Percentiles rank a stretch among this genome's conserved stretches.
These are phyloP conservation scores for Alternaria conjuncta DNA, from an alignment of 2,329 filamentous ascomycete species.

Conservation along the genomic window DNA sequence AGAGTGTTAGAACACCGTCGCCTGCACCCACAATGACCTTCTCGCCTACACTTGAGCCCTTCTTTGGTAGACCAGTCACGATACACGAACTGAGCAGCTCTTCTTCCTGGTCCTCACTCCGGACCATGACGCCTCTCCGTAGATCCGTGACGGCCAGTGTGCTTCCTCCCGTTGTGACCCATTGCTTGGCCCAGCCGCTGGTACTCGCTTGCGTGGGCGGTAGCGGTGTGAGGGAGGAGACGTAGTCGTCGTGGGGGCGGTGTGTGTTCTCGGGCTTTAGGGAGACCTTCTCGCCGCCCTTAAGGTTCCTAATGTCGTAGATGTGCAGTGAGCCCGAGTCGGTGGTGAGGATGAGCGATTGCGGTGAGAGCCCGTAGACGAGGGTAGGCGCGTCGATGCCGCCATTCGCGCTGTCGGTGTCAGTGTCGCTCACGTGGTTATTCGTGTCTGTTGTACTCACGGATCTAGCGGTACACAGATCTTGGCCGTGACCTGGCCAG, in stretches of 20 bases:
- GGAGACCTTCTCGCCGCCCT: conserved; percentile 48
- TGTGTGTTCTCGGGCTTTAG: conserved; percentile 76
- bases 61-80: conserved; percentile 76
- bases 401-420: conserved; percentile 47
- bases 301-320: conserved; percentile 74
- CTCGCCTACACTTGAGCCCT: conserved; percentile 72
- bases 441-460: conserved; percentile 21
- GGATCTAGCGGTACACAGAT: conserved; percentile 70
- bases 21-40: conserved; percentile 79
- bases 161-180: conserved; percentile 89
- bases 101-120: conserved; percentile 94
- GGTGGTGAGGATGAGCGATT: conserved; percentile 86
- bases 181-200: conserved; percentile 90
- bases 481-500: conserved; percentile 77
- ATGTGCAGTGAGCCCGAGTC: conserved; percentile 90
- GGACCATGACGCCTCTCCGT: conserved; percentile 81
- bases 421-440: neutral
- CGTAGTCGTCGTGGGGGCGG: conserved; percentile 88
- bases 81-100: conserved; percentile 84
- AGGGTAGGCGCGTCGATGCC: conserved; percentile 76
- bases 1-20: conserved; percentile 84
- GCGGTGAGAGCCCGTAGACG: conserved; percentile 82
- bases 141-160: conserved; percentile 91
- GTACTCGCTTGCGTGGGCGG: conserved; percentile 81
- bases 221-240: conserved; percentile 85